Evolutionary conservation across 2,329 filamentous ascomycete genomes (phyloP).

Genomic region (Teratosphaeria epicoccoides): DNA sequence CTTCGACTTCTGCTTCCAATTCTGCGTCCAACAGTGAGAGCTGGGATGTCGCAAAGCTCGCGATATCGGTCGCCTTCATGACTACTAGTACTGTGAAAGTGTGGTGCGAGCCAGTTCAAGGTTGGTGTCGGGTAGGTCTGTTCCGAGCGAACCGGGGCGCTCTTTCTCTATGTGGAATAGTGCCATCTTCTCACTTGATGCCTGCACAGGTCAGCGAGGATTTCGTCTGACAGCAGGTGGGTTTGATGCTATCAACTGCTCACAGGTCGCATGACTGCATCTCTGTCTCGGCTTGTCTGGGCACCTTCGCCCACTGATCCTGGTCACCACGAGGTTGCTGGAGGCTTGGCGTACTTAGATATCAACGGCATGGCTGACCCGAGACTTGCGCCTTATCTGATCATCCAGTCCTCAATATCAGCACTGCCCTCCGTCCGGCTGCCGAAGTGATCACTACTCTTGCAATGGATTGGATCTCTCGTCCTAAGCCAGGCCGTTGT

Average conservation of each 20-base stretch:
- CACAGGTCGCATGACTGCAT: neutral
- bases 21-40: conserved; percentile 60
- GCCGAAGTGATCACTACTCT: neutral
- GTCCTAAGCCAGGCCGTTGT: conserved; percentile 4
- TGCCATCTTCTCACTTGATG: neutral
- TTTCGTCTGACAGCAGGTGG: too few relatives aligned
- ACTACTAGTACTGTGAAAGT: neutral
- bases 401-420: neutral
- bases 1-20: conserved; percentile 59
- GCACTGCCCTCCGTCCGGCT: neutral
- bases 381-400: neutral
- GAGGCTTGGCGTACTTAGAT: neutral
- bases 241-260: neutral
- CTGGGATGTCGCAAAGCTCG: conserved; percentile 60
- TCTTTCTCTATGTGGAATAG: neutral
- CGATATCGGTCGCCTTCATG: conserved; percentile 39
- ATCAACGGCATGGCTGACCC: neutral
- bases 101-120: neutral
- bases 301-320: neutral
- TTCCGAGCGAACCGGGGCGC: neutral
- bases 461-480: neutral
- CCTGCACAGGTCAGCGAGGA: too few relatives aligned
- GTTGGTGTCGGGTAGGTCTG: neutral
- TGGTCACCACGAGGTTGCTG: neutral
- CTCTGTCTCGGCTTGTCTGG: neutral